Conservation (phyloP, 768 basidiomycete species). For the Pleurotus tuoliensis region DNA sequence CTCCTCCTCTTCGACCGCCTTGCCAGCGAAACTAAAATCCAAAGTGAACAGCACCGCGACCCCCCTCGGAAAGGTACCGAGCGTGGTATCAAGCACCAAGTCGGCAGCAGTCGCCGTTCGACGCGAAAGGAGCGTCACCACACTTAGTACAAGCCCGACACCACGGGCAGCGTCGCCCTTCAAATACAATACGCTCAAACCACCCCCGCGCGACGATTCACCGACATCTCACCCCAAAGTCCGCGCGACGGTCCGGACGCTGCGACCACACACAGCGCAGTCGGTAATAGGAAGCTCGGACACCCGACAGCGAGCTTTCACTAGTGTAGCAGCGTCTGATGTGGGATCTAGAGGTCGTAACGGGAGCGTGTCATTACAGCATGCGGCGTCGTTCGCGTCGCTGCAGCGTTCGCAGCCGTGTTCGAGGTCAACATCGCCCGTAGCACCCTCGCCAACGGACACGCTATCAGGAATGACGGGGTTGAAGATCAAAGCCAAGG, state of each 20-base stretch:
- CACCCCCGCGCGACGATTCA: slow-evolving; percentile 24
- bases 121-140: slow-evolving; percentile 6
- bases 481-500: slow-evolving; percentile 57
- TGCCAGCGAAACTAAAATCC: slow-evolving; percentile 45
- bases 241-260: slow-evolving; percentile 18
- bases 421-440: slow-evolving; percentile 16
- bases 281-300: slow-evolving; percentile 32
- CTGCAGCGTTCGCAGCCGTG: slow-evolving; percentile 23
- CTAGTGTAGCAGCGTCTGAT: slow-evolving; percentile 20
- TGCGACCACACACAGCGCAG: slow-evolving; percentile 28
- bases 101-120: slow-evolving; percentile 16
- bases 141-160: slow-evolving; percentile 19
- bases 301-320: slow-evolving; percentile 23
- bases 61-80: slow-evolving; percentile 22
- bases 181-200: slow-evolving; percentile 37
- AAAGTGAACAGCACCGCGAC: slow-evolving; percentile 59
- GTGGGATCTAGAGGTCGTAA: slow-evolving; percentile 19
- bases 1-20: slow-evolving; percentile 18
- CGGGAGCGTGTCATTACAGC: slow-evolving; percentile 31
- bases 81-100: slow-evolving; percentile 13
- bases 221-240: slow-evolving; percentile 19
- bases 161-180: slow-evolving; percentile 41
- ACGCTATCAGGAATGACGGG: slow-evolving; percentile 4
- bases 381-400: slow-evolving; percentile 33
- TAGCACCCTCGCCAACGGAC: slow-evolving; percentile 12